Base-by-base conservation (phyloP, 768 basidiomycete genomes). In the Amanita fuliginea region DNA sequence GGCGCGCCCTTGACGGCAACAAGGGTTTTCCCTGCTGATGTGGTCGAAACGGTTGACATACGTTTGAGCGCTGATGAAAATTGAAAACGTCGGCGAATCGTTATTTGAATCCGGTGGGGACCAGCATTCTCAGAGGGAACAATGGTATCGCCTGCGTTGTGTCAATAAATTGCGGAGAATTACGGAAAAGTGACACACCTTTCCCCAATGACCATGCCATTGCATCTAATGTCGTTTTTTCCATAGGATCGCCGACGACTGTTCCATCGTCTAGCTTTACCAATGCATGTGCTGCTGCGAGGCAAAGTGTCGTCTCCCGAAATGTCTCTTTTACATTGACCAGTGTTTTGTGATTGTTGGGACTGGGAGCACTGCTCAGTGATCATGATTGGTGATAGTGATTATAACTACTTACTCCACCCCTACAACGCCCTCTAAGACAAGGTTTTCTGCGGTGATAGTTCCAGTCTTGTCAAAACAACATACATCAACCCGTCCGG, bases 401-500 rank as follows among this genome's bases (percentile, higher is more conserved):
- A 9, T 19, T 37, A 40, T 21, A 37, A 16, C n/a, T 13, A 69
- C 89, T 59, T 59, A 97, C 94, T 91, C 77, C 40, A 96, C 75
- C 46, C 94, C 96, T 22, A 78, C 89, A 36, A 99, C 77, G 47
- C 96, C 96, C 62, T 99, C 94, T 1, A 98, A 74, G 6, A 97
- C 92, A 10, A 98, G 69, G 62, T 93, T 85, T 63, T 97, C 94
- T 0, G 91, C 91, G 0, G 96, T 99, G 56, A 99, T 97, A 0
- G 96, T 98, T 19, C 95, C 96, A 0, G 96, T 99, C 75, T 99
- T 99, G 67, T 99, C 96, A 57, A 99, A 98, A 66, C 96, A 98
- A 66, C 96, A 99, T 13, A 98, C 86, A 57, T 99, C 96, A 2
- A 98, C 93, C 18, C 92, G 79, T 4, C 96, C 96, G 4, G 96